These are phyloP conservation scores for Termitomyces heimii DNA, from an alignment of 768 basidiomycete genomes.

Conservation along the genomic window DNA sequence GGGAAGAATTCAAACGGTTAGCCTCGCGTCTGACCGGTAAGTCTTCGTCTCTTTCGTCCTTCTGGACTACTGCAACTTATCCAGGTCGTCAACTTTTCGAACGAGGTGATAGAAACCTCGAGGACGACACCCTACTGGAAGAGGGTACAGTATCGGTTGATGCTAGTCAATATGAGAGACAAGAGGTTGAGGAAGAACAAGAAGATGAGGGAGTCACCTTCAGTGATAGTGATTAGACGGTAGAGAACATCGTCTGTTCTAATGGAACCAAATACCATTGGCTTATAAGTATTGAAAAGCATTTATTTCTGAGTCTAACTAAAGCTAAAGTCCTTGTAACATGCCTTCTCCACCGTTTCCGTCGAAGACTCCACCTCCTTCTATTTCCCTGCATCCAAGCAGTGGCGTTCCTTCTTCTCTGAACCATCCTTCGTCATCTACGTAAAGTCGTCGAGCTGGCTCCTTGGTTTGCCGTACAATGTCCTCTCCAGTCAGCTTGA, in stretches of 20 bases:
- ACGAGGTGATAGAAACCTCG: slow-evolving; percentile 59
- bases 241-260: background rate
- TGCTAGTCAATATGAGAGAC: slow-evolving; percentile 81
- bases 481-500: slow-evolving; percentile 51
- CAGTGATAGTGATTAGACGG: slow-evolving; percentile 77
- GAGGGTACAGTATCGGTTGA: slow-evolving; percentile 88
- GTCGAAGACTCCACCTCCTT: slow-evolving; percentile 45
- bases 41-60: slow-evolving; percentile 9
- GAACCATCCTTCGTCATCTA: slow-evolving; percentile 54
- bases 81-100: slow-evolving; percentile 94
- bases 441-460: slow-evolving; percentile 26
- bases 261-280: background rate
- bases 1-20: slow-evolving; percentile 74
- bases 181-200: slow-evolving; percentile 54
- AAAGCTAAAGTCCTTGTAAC: slow-evolving; percentile 59
- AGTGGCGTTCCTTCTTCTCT: slow-evolving; percentile 50
- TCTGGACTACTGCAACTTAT: background rate
- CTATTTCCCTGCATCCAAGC: slow-evolving; percentile 54
- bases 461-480: slow-evolving; percentile 30
- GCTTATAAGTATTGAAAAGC: background rate
- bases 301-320: slow-evolving; percentile 14
- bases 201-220: slow-evolving; percentile 67
- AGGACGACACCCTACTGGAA: slow-evolving; percentile 78
- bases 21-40: slow-evolving; percentile 63
- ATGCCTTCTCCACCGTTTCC: slow-evolving; percentile 52